phyloP scores from a whole-genome alignment of 768 basidiomycete species.

The Gyrodon lividus region DNA sequence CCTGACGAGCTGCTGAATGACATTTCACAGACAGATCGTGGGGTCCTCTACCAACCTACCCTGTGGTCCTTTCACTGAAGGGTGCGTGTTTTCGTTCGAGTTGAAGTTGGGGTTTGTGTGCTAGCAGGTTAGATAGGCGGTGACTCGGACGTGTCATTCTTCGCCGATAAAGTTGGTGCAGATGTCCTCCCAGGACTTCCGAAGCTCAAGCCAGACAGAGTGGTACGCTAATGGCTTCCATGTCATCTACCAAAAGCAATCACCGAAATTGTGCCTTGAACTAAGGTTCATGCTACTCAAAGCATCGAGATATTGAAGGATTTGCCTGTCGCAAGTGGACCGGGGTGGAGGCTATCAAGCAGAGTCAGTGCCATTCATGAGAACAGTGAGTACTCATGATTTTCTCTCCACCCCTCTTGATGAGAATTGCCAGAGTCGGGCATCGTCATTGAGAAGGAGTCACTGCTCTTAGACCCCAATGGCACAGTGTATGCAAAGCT shows the following conservation, averaged over 20 bases:
- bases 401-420: background rate
- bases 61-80: slow-evolving; percentile 75
- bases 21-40: slow-evolving; percentile 56
- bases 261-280: background rate
- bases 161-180: slow-evolving; percentile 46
- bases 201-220: slow-evolving; percentile 62
- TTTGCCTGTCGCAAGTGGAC: slow-evolving; percentile 72
- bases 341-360: slow-evolving; percentile 73
- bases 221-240: slow-evolving; percentile 43
- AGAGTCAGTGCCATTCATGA: slow-evolving; percentile 71
- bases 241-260: background rate
- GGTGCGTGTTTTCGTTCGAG: slow-evolving; percentile 31
- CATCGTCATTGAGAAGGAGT: slow-evolving; percentile 67
- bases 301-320: slow-evolving; percentile 77
- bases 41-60: slow-evolving; percentile 81
- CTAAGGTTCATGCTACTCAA: slow-evolving; percentile 75
- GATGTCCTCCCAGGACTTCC: slow-evolving; percentile 64
- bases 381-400: slow-evolving; percentile 58
- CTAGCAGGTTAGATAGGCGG: slow-evolving; percentile 36
- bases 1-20: background rate
- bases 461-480: slow-evolving; percentile 57
- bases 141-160: slow-evolving; percentile 67
- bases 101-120: background rate
- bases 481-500: slow-evolving; percentile 62
- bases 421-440: slow-evolving; percentile 55